These are phyloP conservation scores for Xylaria multiplex DNA, from an alignment of 2,329 filamentous ascomycete genomes.

Conservation along the genomic window DNA sequence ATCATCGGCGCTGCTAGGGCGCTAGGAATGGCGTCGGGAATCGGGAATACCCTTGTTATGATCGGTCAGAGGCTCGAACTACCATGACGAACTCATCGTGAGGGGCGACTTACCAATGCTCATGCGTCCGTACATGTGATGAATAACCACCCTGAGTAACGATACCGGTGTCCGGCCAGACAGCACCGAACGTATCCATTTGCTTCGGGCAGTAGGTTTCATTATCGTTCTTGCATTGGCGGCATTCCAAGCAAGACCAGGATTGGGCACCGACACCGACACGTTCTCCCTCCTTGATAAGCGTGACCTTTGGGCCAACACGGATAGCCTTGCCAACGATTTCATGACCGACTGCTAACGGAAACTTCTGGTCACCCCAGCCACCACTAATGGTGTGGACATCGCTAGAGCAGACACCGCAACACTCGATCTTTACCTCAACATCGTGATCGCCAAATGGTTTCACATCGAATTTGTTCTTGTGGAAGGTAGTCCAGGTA, in stretches of 20 bases:
- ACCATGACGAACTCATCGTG: neutral
- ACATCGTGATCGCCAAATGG: constrained; percentile 88
- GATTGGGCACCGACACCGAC: constrained; percentile 77
- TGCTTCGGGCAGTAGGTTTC: constrained; percentile 74
- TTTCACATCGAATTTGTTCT: constrained; percentile 83
- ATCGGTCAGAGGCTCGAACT: constrained; percentile 5
- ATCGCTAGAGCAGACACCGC: constrained; percentile 79
- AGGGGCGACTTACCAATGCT: constrained; percentile 67
- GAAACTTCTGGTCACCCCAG: constrained; percentile 60
- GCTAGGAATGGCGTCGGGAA: constrained; percentile 75
- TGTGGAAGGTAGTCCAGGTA: constrained; percentile 69
- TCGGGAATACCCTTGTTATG: constrained; percentile 69
- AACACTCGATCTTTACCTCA: constrained; percentile 86
- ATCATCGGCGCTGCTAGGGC: constrained; percentile 79
- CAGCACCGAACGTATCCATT: constrained; percentile 68
- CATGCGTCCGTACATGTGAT: constrained; percentile 75
- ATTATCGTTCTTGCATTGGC: constrained; percentile 72
- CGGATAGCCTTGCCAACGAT: constrained; percentile 75
- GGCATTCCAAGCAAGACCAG: constrained; percentile 71
- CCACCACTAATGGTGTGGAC: constrained; percentile 76
- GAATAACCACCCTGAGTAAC: constrained; percentile 71
- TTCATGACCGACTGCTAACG: constrained; percentile 72
- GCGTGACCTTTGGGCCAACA: constrained; percentile 72
- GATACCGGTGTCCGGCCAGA: constrained; percentile 69
- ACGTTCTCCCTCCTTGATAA: constrained; percentile 68